Base-by-base conservation (phyloP, 2,329 filamentous ascomycete genomes). In the Colletotrichum sp. region DNA sequence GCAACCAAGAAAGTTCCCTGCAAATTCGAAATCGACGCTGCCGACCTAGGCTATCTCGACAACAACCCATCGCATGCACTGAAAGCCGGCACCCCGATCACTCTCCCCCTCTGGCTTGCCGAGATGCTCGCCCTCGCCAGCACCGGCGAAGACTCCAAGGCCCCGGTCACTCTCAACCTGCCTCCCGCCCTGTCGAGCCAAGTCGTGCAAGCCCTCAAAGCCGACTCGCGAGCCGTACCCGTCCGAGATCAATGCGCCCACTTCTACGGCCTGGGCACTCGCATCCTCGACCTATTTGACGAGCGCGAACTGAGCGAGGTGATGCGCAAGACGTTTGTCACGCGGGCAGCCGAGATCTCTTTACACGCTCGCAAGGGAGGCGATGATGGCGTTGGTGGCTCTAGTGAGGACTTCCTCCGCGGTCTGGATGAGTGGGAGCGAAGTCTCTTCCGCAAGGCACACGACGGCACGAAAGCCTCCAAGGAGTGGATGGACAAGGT, bases 371-470 rank as follows among this genome's bases (percentile, higher is more conserved):
- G 96, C 79, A 98, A 98, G 84, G 94, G 94, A 5, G 92, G 93
- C 12, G 93, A 94, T 16, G 93, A 93, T 13, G 85, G 81, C 32
- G 86, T 89, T 14, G 85, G 90, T 86, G 86, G 91, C 84, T 79
- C 93, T 87, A 93, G 92, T 3, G 92, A 93, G 73, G 96, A 98
- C 79, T 98, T 98, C 80, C 87, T 98, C 79, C 89, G 94, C 34
- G 96, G 96, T 0, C 84, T 99, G 71, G 97, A 98, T 81, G 96
- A 98, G 86, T 96, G 92, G 84, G 97, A 99, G 87, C 90, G 96
- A 79, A 90, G 90, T 75, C 78, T 96, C 77, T 96, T 96, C 81
- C 90, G 93, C 61, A 91, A 91, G 74, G 92, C 93, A 1, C 94
- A 96, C 81, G 94, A 96, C 77, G 93, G 94, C 18, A 89, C 92